Conservation (phyloP, 2,329 filamentous ascomycete species). For the Neofusicoccum umdonicola region DNA sequence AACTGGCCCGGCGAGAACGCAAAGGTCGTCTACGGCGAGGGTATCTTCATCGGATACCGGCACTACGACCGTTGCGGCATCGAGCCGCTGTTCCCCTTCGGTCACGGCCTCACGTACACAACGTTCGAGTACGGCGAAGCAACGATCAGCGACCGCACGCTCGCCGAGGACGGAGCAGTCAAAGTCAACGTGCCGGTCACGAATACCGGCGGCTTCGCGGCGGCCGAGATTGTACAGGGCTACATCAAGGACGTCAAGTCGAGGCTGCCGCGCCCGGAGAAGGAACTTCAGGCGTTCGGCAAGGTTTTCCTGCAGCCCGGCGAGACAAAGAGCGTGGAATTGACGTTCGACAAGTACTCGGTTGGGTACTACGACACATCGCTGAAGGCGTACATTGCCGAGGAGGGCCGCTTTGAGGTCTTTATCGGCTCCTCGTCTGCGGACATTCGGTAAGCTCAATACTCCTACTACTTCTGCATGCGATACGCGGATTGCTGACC, state of each 20-base stretch:
- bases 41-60: constrained; percentile 69
- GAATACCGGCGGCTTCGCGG: constrained; percentile 57
- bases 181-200: constrained; percentile 51
- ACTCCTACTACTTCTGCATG: constrained; percentile 4
- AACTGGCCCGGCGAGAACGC: constrained; percentile 72
- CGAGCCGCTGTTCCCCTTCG: constrained; percentile 69
- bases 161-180: constrained; percentile 28
- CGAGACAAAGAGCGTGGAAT: constrained; percentile 33
- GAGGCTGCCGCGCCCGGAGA: constrained; percentile 63
- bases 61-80: constrained; percentile 60
- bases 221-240: constrained; percentile 65
- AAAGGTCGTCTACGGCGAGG: constrained; percentile 68
- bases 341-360: constrained; percentile 46
- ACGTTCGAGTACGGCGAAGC: constrained; percentile 61
- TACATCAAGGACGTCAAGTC: constrained; percentile 66
- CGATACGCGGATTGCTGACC: neutral
- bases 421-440: constrained; percentile 61
- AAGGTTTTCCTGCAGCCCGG: constrained; percentile 38
- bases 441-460: constrained; percentile 58
- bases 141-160: neutral
- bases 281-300: constrained; percentile 68
- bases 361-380: constrained; percentile 62
- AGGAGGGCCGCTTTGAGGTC: constrained; percentile 61
- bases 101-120: constrained; percentile 76
- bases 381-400: constrained; percentile 61